A percentile compares a stretch with the other conserved stretches of the same genome.
Evolutionary conservation across 2,329 filamentous ascomycete genomes (phyloP).

Genomic region (Fusarium agapanthi): DNA sequence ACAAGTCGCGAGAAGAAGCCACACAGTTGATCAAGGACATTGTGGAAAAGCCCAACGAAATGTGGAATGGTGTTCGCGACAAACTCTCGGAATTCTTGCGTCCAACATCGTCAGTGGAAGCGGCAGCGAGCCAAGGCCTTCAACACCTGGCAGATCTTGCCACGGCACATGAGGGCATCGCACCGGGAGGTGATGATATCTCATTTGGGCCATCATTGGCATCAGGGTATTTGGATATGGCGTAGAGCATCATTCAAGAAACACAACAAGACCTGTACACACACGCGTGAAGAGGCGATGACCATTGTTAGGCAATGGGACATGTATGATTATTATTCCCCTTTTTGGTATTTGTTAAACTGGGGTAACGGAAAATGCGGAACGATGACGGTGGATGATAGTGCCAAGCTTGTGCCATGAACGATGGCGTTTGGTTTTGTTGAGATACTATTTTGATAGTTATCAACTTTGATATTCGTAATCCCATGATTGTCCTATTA

Average conservation of each 20-base stretch:
- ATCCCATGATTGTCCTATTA: not conserved
- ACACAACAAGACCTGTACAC: not conserved
- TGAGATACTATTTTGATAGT: conserved; percentile 1
- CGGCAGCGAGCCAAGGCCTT: conserved; percentile 61
- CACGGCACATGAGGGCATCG: conserved; percentile 52
- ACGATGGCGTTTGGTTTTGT: conserved; percentile 26
- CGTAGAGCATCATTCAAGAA: conserved; percentile 19
- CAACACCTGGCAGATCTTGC: conserved; percentile 69
- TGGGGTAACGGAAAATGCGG: conserved; percentile 6
- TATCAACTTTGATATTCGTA: not conserved
- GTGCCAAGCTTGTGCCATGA: not conserved
- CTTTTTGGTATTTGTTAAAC: conserved; percentile 6
- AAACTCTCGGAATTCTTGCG: conserved; percentile 49
- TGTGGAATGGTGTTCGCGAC: conserved; percentile 67
- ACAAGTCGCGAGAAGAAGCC: conserved; percentile 66
- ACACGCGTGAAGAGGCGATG: not conserved
- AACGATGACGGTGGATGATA: conserved; percentile 6
- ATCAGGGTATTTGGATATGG: conserved; percentile 49
- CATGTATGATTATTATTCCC: conserved; percentile 29
- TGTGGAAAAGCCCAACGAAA: conserved; percentile 59
- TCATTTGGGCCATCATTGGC: conserved; percentile 47
- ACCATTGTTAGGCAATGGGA: not conserved
- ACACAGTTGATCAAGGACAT: conserved; percentile 64
- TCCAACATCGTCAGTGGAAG: conserved; percentile 50
- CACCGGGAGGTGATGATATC: conserved; percentile 44